Evolutionary conservation across 2,329 filamentous ascomycete species (phyloP).

Genomic region (Sporothrix humicola): DNA sequence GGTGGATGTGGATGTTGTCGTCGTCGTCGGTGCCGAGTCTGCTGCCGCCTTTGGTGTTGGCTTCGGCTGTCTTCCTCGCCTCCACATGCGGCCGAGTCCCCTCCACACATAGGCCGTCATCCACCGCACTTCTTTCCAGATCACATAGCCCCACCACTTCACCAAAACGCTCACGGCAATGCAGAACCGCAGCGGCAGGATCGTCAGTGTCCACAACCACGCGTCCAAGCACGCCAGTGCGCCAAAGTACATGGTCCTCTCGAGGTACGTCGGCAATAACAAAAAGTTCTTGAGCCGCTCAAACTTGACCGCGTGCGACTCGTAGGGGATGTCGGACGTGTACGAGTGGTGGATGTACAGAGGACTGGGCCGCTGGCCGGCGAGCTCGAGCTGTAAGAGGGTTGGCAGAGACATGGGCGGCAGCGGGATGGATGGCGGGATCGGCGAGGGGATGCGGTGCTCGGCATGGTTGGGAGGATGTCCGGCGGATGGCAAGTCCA

Average conservation of each 20-base stretch:
- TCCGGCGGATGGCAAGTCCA: neutral
- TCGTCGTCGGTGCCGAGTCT: neutral
- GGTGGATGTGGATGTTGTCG: neutral
- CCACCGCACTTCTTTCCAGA: constrained; percentile 74
- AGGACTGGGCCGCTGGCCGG: constrained; percentile 65
- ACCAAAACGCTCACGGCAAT: constrained; percentile 78
- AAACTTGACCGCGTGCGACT: constrained; percentile 90
- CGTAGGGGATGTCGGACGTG: constrained; percentile 72
- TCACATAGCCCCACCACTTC: constrained; percentile 76
- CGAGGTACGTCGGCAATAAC: constrained; percentile 78
- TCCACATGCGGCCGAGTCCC: constrained; percentile 81
- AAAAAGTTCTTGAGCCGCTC: constrained; percentile 90
- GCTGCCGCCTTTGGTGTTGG: constrained; percentile 40
- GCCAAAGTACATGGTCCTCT: constrained; percentile 85
- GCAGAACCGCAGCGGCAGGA: constrained; percentile 85
- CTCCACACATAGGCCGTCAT: constrained; percentile 77
- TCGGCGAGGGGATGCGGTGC: constrained; percentile 52
- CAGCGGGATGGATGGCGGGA: constrained; percentile 62
- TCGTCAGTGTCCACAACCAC: constrained; percentile 96
- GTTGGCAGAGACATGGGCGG: constrained; percentile 71
- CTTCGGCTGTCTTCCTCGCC: constrained; percentile 56
- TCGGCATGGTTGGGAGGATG: constrained; percentile 9
- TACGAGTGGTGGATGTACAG: constrained; percentile 69
- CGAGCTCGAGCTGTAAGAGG: constrained; percentile 68
- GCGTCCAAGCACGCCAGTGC: constrained; percentile 90